Percentiles rank a stretch among this genome's conserved stretches.
These are phyloP conservation scores for Candida insectalens DNA, from an alignment of 805 yeast genomes.

Conservation along the genomic window DNA sequence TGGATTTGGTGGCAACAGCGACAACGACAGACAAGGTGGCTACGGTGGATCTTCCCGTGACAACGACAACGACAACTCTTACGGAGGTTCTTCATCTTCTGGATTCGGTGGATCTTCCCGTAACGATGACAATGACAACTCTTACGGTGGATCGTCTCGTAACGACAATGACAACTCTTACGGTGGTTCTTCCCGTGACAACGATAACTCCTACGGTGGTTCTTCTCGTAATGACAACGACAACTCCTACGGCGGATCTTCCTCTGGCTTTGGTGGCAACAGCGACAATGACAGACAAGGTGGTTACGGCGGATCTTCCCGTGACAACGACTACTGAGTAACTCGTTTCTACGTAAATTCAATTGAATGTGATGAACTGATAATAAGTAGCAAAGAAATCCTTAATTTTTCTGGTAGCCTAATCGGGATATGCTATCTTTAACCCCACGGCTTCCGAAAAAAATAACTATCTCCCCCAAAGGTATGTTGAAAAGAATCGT, in stretches of 20 bases:
- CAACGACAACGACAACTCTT: slow-evolving; percentile 14
- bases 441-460: no score
- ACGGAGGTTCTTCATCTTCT: slow-evolving; percentile 19
- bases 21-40: slow-evolving; percentile 8
- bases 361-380: no score
- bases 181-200: slow-evolving; percentile 10
- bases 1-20: slow-evolving; percentile 14
- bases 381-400: no score
- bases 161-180: slow-evolving; percentile 13
- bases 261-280: slow-evolving; percentile 13
- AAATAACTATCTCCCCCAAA: no score
- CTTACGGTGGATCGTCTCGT: slow-evolving; percentile 10
- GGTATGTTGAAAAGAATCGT: no score
- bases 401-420: no score
- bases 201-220: slow-evolving; percentile 20
- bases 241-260: slow-evolving; percentile 25
- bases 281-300: slow-evolving; percentile 15
- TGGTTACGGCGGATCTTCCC: slow-evolving; percentile 11
- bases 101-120: no score
- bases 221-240: slow-evolving; percentile 11
- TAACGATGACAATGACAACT: slow-evolving; percentile 13
- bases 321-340: slow-evolving; percentile 8
- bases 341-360: no score
- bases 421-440: no score
- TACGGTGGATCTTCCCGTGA: slow-evolving; percentile 17